These are phyloP conservation scores for Cladophialophora exuberans DNA, from an alignment of 2,329 filamentous ascomycete genomes.

Conservation along the genomic window DNA sequence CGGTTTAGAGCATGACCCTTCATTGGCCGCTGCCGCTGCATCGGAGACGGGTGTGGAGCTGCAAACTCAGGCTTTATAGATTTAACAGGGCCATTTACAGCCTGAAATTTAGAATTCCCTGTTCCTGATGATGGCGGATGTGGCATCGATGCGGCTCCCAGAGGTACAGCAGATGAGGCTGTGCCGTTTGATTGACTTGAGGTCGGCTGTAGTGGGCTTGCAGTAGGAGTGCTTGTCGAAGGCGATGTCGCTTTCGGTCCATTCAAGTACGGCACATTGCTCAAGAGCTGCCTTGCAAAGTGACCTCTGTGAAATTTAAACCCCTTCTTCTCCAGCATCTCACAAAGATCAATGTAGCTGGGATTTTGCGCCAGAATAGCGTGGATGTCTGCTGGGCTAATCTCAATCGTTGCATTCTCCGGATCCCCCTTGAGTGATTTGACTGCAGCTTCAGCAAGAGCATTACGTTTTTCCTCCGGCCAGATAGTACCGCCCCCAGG, in stretches of 20 bases:
- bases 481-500: slow-evolving; percentile 46
- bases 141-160: neutral
- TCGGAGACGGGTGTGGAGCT: neutral
- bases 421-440: slow-evolving; percentile 49
- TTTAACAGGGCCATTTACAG: neutral
- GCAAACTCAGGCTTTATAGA: neutral
- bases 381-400: slow-evolving; percentile 47
- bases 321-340: slow-evolving; percentile 54
- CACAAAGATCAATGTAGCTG: slow-evolving; percentile 59
- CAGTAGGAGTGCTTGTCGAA: neutral
- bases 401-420: slow-evolving; percentile 45
- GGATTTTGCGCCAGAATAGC: slow-evolving; percentile 57
- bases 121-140: neutral
- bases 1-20: slow-evolving; percentile 3
- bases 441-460: slow-evolving; percentile 55
- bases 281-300: slow-evolving; percentile 56
- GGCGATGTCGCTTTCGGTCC: slow-evolving; percentile 1
- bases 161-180: neutral
- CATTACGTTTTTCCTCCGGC: slow-evolving; percentile 52
- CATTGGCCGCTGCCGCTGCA: neutral
- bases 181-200: neutral
- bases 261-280: slow-evolving; percentile 36
- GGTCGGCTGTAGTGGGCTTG: neutral
- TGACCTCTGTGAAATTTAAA: slow-evolving; percentile 55
- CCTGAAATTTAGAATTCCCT: neutral